Percentiles rank a stretch among this genome's conserved stretches.
Evolutionary conservation across 1,284 basidiomycete genomes (phyloP).

Genomic region (Malassezia brasiliensis): DNA sequence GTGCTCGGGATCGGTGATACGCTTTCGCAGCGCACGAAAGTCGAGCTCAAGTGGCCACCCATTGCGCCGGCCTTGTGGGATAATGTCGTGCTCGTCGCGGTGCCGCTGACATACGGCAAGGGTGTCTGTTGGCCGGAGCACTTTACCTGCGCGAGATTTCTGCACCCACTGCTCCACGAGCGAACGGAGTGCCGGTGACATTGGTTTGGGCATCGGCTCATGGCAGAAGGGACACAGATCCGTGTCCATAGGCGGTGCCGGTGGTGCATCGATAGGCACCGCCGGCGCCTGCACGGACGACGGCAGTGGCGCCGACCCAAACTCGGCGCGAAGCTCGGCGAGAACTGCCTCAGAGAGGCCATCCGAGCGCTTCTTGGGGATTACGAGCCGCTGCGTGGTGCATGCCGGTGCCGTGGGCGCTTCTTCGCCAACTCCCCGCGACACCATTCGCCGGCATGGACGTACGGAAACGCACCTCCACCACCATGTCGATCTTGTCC

Average conservation of each 20-base stretch:
- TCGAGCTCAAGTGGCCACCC: constrained; percentile 11
- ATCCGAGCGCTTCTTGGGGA: neutral
- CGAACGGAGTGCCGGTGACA: neutral
- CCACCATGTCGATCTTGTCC: neutral
- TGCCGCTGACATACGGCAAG: constrained; percentile 16
- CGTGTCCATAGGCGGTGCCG: neutral
- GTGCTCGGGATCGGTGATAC: constrained; percentile 3
- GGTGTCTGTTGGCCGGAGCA: constrained; percentile 15
- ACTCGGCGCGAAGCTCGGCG: constrained; percentile 10
- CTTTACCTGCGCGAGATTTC: neutral
- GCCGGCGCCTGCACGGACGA: neutral
- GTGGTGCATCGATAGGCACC: neutral
- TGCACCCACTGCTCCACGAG: constrained; percentile 9
- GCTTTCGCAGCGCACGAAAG: constrained; percentile 7
- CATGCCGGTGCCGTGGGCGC: neutral
- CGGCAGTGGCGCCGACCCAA: neutral
- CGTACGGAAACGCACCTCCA: constrained; percentile 3
- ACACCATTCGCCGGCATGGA: neutral
- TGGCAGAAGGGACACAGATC: constrained; percentile 10
- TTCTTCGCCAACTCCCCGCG: neutral
- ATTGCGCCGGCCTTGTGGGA: constrained; percentile 3
- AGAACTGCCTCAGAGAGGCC: neutral
- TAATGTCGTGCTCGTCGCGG: constrained; percentile 14
- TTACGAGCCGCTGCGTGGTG: neutral
- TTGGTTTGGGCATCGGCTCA: constrained; percentile 1